A percentile compares a stretch with the other conserved stretches of the same genome.
These are phyloP conservation scores for Bidens hawaiensis DNA, from an alignment of 140 eudicot genomes.

Conservation along the genomic window DNA sequence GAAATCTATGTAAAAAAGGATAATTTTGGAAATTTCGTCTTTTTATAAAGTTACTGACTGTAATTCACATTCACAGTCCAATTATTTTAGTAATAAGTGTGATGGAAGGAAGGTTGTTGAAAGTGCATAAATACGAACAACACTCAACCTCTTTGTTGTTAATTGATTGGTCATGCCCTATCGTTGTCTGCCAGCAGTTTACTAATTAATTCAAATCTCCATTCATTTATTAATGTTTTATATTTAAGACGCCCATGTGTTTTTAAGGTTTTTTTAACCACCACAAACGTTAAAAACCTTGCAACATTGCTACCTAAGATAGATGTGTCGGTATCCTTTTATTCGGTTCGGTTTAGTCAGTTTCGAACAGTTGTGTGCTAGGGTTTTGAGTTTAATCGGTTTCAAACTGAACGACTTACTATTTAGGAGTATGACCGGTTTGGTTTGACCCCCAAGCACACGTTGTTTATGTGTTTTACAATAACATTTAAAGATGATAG, in stretches of 20 bases:
- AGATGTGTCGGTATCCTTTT: background rate
- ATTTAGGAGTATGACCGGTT: too few relatives aligned
- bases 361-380: too few relatives aligned
- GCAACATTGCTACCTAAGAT: background rate
- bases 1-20: too few relatives aligned
- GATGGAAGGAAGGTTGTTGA: slow-evolving; percentile 26
- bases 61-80: slow-evolving; percentile 20
- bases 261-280: slow-evolving; percentile 23
- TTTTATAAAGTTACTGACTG: too few relatives aligned
- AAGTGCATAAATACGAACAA: slow-evolving; percentile 14
- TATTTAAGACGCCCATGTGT: slow-evolving; percentile 20
- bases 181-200: slow-evolving; percentile 28
- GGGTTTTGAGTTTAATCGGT: too few relatives aligned
- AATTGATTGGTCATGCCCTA: slow-evolving; percentile 13
- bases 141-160: slow-evolving; percentile 5
- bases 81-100: slow-evolving; percentile 20
- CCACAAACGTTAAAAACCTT: slow-evolving; percentile 10
- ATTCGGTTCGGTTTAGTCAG: too few relatives aligned
- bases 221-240: background rate
- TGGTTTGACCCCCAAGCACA: too few relatives aligned
- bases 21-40: too few relatives aligned
- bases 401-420: too few relatives aligned
- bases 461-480: too few relatives aligned
- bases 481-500: too few relatives aligned
- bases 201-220: background rate